Evolutionary conservation across 768 basidiomycete genomes (phyloP).

Genomic region (Jaapia argillacea): DNA sequence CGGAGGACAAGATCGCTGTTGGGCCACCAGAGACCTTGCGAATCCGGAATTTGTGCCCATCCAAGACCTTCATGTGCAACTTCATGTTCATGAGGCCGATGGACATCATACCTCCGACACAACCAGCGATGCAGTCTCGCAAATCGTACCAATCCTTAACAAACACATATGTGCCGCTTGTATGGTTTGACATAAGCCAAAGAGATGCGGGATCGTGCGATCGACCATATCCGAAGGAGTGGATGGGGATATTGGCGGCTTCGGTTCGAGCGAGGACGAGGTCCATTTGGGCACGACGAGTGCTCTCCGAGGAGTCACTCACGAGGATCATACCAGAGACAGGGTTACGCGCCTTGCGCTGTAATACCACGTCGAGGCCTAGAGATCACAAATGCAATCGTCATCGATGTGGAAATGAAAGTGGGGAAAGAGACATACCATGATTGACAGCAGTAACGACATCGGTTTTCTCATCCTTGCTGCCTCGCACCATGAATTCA

Average conservation of each 20-base stretch:
- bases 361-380: conserved; percentile 90
- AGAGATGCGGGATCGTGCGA: conserved; percentile 96
- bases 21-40: conserved; percentile 92
- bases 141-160: conserved; percentile 98
- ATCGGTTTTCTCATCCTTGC: conserved; percentile 90
- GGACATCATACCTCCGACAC: conserved; percentile 94
- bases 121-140: conserved; percentile 85
- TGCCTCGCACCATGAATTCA: conserved; percentile 56
- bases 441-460: conserved; percentile 99
- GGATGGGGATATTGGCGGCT: conserved; percentile 93
- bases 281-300: conserved; percentile 95
- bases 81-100: conserved; percentile 91
- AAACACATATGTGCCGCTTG: conserved; percentile 94
- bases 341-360: conserved; percentile 87
- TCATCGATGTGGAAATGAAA: not conserved
- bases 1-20: conserved; percentile 76
- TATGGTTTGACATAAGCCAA: conserved; percentile 99
- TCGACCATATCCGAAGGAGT: conserved; percentile 94
- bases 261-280: conserved; percentile 94
- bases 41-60: conserved; percentile 83
- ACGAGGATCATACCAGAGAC: conserved; percentile 88
- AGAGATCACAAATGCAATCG: conserved; percentile 6
- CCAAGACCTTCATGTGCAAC: conserved; percentile 89
- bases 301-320: conserved; percentile 87
- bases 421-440: conserved; percentile 32